Conservation (phyloP, 192 early-diverging fungal species). For the Coemansia sp. region DNA sequence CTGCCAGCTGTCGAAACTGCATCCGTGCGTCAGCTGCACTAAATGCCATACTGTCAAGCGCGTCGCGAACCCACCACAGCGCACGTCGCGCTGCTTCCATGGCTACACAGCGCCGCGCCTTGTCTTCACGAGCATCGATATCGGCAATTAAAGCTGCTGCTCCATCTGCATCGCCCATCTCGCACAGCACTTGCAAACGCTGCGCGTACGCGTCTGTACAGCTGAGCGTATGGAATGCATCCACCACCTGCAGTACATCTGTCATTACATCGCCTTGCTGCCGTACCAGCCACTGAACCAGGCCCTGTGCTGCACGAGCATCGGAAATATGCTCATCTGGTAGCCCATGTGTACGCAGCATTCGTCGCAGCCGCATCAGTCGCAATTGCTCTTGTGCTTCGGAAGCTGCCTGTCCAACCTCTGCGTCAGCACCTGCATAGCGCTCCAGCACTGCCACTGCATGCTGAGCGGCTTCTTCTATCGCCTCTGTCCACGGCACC, state of each 20-base stretch:
- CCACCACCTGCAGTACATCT: slow-evolving; percentile 60
- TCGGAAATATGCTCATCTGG: slow-evolving; percentile 60
- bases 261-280: slow-evolving; percentile 56
- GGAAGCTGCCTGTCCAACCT: slow-evolving; percentile 11
- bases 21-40: slow-evolving; percentile 16
- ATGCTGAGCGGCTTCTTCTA: slow-evolving; percentile 48
- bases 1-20: slow-evolving; percentile 22
- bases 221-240: slow-evolving; percentile 59
- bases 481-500: slow-evolving; percentile 60
- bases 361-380: slow-evolving; percentile 62
- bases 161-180: slow-evolving; percentile 29
- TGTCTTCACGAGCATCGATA: slow-evolving; percentile 30
- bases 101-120: slow-evolving; percentile 14
- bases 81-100: slow-evolving; percentile 36
- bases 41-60: slow-evolving; percentile 36
- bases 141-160: slow-evolving; percentile 14
- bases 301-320: slow-evolving; percentile 49
- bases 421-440: slow-evolving; percentile 13
- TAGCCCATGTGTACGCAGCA: slow-evolving; percentile 60
- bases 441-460: slow-evolving; percentile 8
- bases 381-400: slow-evolving; percentile 63
- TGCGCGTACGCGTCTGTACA: slow-evolving; percentile 56
- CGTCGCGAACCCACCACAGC: slow-evolving; percentile 44
- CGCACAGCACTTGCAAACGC: slow-evolving; percentile 55
- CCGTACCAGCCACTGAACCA: slow-evolving; percentile 56